These are phyloP conservation scores for Pyrrhoderma lamaoense DNA, from an alignment of 1,284 basidiomycete genomes.

Conservation along the genomic window DNA sequence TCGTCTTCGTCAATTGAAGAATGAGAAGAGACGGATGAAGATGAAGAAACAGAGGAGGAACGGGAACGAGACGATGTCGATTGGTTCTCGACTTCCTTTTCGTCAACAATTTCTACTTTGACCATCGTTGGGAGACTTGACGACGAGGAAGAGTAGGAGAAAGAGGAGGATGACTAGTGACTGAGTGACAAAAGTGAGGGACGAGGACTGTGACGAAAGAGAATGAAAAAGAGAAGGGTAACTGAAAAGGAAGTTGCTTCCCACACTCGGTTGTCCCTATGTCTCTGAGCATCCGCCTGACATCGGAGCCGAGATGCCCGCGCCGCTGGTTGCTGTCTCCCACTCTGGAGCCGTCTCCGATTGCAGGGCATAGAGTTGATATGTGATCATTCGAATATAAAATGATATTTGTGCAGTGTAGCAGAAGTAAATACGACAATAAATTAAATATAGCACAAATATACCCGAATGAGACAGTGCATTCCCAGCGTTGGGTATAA, in stretches of 20 bases:
- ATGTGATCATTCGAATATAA: no score
- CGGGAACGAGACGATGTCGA: slow-evolving; percentile 60
- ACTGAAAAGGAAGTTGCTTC: slow-evolving; percentile 3
- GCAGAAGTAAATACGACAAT: no score
- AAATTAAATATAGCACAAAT: no score
- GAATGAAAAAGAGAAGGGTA: background rate
- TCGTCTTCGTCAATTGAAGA: no score
- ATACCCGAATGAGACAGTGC: no score
- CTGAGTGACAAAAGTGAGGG: no score
- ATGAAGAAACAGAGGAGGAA: slow-evolving; percentile 44
- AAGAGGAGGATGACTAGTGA: slow-evolving; percentile 1
- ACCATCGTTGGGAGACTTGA: slow-evolving; percentile 46
- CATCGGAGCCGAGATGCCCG: background rate
- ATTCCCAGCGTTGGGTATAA: no score
- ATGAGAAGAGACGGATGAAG: slow-evolving; percentile 52
- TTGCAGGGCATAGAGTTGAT: no score
- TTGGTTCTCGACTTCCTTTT: slow-evolving; percentile 64
- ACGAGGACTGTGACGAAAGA: no score
- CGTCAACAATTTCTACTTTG: slow-evolving; percentile 79
- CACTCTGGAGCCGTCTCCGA: no score
- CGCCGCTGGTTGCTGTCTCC: no score
- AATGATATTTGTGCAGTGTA: no score
- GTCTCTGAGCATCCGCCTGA: background rate
- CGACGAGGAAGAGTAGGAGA: background rate
- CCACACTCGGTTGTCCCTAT: background rate